Evolutionary conservation across 768 basidiomycete genomes (phyloP), one percentile per base, ranked within the genome.

Genomic region (Termitomyces titanicus): DNA sequence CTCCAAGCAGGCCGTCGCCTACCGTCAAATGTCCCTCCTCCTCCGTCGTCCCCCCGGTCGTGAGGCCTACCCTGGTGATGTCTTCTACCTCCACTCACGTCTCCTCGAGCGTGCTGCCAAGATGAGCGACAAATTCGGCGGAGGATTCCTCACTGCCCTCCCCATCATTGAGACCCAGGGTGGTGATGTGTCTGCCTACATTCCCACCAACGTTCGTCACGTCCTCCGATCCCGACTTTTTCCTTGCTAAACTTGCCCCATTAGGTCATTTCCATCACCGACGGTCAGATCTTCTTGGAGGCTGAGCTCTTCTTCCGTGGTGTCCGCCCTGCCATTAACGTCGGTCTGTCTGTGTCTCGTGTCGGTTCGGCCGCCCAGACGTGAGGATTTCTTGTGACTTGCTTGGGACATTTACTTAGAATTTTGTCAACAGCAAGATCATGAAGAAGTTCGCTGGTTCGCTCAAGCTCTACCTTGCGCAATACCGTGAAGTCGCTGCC

Each of bases 371-470:
- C 97, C 68, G 97, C 97, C 68, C 97, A 99, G 80, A 98, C 96
- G 95, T 98, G 76, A 72, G 90, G 77, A 2, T 24, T 12, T 18
- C 15, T 8, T 54, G 39, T 39, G 34, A 5, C 43, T 3, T 27
- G 15, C 1, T 46, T 17, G 34, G 40, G 2, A 34, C n/a, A 22
- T 54, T 29, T 27, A 31, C 56, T 51, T 37, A 55, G 42, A 34
- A 51, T 24, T 39, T 47, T 42, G 42, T 44, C n/a, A 51, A 34
- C 38, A 91, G 88, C 64, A 94, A 95, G 79, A 94, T 98, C 79
- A 98, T 99, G 97, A 99, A 98, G 90, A 95, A 98, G 81, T 98
- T 98, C 66, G 97, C 97, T 66, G 97, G 97, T 83, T 98, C 97
- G 52, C 86, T 98, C 65, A 98, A 98, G 80, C 86, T 99, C 45